Base-by-base conservation (phyloP, 139 green algal species). In the Choricystis sp. region DNA sequence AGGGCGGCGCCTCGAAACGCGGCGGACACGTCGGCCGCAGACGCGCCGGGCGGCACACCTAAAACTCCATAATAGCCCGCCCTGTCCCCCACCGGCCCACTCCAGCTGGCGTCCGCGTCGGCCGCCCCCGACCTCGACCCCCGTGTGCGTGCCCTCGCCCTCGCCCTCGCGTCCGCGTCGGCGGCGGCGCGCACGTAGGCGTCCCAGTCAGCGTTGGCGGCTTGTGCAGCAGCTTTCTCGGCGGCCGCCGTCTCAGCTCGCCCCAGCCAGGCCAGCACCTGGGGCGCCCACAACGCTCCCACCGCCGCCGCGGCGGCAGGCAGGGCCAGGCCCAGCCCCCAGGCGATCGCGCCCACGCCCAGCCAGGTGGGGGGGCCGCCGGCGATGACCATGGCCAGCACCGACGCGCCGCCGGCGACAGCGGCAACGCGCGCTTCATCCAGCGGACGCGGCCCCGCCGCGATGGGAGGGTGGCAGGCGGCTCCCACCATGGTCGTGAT, bases 401-500 rank as follows among this genome's bases (percentile, higher is more conserved):
- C 25, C 1, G 49, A 19, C 28, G 52, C 49, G 19, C 23, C 20
- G 29, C 29, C 64, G 23, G 56, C 64, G 4, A 63, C 25, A 3
- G 19, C 56, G 31, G 28, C 64, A 14, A 63, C n/a, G 0, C 29
- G 30, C 28, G 9, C 56, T 31, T 69, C 64, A n/a, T 69, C 56
- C 20, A 57, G 29, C 0, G 31, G 23, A 4, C 57, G 56, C 26
- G 27, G 27, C 29, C 64, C 64, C 1, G 57, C 25, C 0, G 19
- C 24, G 14, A 5, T 16, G 25, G 26, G 2, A 5, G 55, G 56
- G 22, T 49, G 30, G 16, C 14, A 23, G 23, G 56, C 64, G 27
- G 64, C 62, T 19, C 62, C 64, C 2, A 69, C 57, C 16, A 57
- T 63, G 29, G 24, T 57, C 64, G 61, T 28, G 29, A 63, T 69